phyloP scores from a whole-genome alignment of 345 rosid genomes.

The Geranium rotundifolium region DNA sequence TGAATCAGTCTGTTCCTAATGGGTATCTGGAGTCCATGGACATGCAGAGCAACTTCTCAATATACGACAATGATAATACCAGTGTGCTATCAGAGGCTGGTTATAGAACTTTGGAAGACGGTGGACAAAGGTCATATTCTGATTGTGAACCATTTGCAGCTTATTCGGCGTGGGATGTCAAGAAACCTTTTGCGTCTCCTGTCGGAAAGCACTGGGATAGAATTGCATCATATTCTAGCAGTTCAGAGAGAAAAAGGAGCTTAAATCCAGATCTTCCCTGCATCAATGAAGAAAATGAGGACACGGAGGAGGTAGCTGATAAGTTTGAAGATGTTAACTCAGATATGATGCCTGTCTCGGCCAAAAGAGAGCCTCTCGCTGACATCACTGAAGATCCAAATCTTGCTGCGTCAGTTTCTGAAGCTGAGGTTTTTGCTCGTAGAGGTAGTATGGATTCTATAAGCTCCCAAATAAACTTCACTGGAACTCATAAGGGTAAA shows the following conservation, averaged over 20 bases:
- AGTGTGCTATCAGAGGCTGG: slow-evolving; percentile 22
- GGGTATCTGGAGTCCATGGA: slow-evolving; percentile 48
- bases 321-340: slow-evolving; percentile 25
- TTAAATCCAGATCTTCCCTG: slow-evolving; percentile 73
- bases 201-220: slow-evolving; percentile 68
- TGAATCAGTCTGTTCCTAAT: slow-evolving; percentile 53
- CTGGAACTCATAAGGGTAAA: slow-evolving; percentile 31
- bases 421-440: slow-evolving; percentile 27
- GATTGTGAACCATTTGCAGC: slow-evolving; percentile 33
- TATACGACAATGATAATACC: slow-evolving; percentile 11
- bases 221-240: slow-evolving; percentile 38
- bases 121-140: slow-evolving; percentile 21
- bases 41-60: slow-evolving; percentile 12
- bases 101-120: slow-evolving; percentile 5
- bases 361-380: slow-evolving; percentile 47
- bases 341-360: slow-evolving; percentile 20
- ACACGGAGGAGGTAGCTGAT: slow-evolving; percentile 32
- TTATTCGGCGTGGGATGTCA: slow-evolving; percentile 28
- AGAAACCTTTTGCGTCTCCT: slow-evolving; percentile 50
- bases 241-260: slow-evolving; percentile 64
- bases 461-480: slow-evolving; percentile 36
- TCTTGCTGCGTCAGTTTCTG: slow-evolving; percentile 33
- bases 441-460: slow-evolving; percentile 66
- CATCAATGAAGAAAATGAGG: slow-evolving; percentile 77
- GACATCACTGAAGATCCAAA: slow-evolving; percentile 35